phyloP scores from a whole-genome alignment of 305 asterid genomes.

The Fraxinus platypoda region DNA sequence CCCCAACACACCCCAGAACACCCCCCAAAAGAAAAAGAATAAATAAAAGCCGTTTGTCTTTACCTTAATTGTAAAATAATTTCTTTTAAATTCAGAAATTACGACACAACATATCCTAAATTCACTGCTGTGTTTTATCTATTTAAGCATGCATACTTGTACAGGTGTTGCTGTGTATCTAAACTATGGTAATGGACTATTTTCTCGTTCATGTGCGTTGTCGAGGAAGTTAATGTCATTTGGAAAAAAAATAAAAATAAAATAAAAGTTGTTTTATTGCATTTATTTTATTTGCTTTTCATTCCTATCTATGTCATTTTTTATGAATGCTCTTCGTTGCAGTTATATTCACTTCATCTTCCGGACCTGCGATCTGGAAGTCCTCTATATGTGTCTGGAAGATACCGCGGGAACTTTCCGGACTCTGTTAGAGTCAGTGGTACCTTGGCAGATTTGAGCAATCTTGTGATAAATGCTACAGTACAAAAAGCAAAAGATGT shows the following conservation, averaged over 20 bases:
- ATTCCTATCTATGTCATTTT: neutral
- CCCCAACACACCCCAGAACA: neutral
- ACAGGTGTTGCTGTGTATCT: neutral
- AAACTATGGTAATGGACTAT: neutral
- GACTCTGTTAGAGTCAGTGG: constrained; percentile 54
- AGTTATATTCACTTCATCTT: constrained; percentile 60
- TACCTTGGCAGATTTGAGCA: constrained; percentile 53
- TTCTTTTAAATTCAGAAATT: neutral
- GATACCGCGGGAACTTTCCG: constrained; percentile 66
- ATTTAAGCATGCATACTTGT: neutral
- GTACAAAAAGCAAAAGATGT: constrained; percentile 62
- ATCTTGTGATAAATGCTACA: constrained; percentile 41
- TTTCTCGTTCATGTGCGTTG: neutral
- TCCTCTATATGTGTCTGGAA: constrained; percentile 75
- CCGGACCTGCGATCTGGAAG: constrained; percentile 71
- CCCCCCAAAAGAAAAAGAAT: neutral
- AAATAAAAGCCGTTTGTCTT: neutral
- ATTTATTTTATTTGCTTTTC: neutral
- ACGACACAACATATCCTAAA: neutral
- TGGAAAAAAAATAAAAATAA: neutral
- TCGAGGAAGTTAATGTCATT: neutral
- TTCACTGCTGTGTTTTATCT: neutral
- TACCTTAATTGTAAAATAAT: neutral
- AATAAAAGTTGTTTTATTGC: neutral
- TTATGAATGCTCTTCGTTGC: constrained; percentile 27